Evolutionary conservation across 805 yeast genomes (phyloP), one percentile per base, ranked within the genome.

Genomic region (Candida argentea): DNA sequence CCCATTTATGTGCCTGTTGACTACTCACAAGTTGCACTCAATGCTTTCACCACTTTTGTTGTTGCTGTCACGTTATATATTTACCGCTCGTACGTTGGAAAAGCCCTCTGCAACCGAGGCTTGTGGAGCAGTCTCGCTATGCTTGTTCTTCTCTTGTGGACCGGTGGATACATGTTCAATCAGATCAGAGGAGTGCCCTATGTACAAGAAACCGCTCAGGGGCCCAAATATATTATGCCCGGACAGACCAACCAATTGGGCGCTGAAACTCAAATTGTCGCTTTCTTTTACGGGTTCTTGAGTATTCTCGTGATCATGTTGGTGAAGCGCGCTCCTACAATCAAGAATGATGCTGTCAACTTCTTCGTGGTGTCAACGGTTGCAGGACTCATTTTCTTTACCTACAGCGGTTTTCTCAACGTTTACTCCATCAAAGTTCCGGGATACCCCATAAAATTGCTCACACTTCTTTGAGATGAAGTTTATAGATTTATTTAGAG

Each of bases 101-200:
- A 51, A 10, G 27, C 82, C 5, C 25, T 74, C 8, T 52, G 58
- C 15, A 67, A 73, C 22, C 76, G 66, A 40, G 56, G 68, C 27
- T 45, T 82, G 22, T 91, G 97, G 96, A 79, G 82, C 24, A 70
- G 74, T 2, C 25, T 70, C 7, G 67, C 82, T 3, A 61, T 82
- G n/a, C 58, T 80, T 32, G 42, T 70, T 12, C 67, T 83, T 20
- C 59, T 87, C 34, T 57, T 86, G 40, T 82, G 87, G 63, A 74
- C 71, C 26, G 65, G 89, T 5, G 98, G 98, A 11, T 81, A 86
- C 57, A 91, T 91, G 98, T 91, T 75, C 68, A 87, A 85, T 52
- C 70, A 72, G 40, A 91, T 91, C 37, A 73, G 96, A 52, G 69
- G 70, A 21, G 66, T 77, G 5, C 86, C 67, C 55, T 82, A 77